A percentile compares a stretch with the other conserved stretches of the same genome.
Evolutionary conservation across 257 asterid genomes (phyloP).

Genomic region (Solanum tarijense): DNA sequence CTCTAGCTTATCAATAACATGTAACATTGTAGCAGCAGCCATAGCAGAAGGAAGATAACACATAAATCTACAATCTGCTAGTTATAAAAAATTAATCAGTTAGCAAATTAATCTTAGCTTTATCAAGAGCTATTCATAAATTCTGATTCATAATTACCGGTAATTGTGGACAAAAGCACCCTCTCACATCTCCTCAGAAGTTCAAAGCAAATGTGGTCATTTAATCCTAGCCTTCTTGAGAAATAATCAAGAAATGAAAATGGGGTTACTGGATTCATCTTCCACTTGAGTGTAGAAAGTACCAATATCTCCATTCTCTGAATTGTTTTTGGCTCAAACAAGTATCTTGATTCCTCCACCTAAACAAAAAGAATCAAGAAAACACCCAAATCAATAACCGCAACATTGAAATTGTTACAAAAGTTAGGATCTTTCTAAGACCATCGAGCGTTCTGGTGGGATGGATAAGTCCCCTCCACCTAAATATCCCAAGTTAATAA

Average conservation of each 20-base stretch:
- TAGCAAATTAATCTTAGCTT: not conserved
- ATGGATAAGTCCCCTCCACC: not conserved
- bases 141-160: conserved; percentile 16
- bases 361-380: not conserved
- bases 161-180: conserved; percentile 33
- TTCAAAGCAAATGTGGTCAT: conserved; percentile 8
- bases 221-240: conserved; percentile 20
- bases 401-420: not conserved
- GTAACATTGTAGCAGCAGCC: conserved; percentile 78
- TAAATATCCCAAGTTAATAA: not conserved
- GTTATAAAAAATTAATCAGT: not conserved
- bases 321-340: conserved; percentile 50
- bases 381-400: not conserved
- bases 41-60: conserved; percentile 54
- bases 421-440: not conserved
- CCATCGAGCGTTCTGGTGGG: not conserved
- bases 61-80: conserved; percentile 63
- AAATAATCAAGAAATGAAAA: conserved; percentile 42
- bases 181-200: conserved; percentile 39
- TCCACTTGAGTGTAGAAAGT: conserved; percentile 50
- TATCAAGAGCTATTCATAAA: not conserved
- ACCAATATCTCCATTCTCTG: conserved; percentile 59
- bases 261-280: conserved; percentile 62
- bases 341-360: conserved; percentile 43
- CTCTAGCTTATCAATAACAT: conserved; percentile 38